Base-by-base conservation (phyloP, 2,329 filamentous ascomycete species). In the Neurospora sp. region DNA sequence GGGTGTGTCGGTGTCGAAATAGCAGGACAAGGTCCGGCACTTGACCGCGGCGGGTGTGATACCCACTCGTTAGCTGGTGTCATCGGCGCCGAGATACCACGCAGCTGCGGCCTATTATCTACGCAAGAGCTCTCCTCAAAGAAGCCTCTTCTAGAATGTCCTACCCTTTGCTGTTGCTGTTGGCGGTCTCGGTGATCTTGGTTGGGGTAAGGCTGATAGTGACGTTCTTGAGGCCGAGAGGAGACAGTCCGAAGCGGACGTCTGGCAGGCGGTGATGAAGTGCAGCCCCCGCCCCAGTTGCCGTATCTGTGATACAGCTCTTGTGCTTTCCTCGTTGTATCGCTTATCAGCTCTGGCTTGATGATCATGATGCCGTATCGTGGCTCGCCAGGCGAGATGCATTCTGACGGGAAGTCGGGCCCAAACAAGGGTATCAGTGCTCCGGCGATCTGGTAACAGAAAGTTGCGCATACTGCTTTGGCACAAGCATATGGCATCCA, bases 401-500 rank as follows among this genome's bases (percentile, higher is more conserved):
- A 99, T 66, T 88, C 81, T 3, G 84, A 83, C 2, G 92, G 89
- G 78, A 99, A 99, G 52, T 88, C 86, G 12, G 89, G 86, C 0
- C 96, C 96, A 78, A 99, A 99, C 71, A 99, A 85, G 5, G 96
- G 96, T 8, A 96, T 96, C 69, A 99, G 82, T 0, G 92, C 94
- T 70, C 90, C 90, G 15, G 95, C 90, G 72, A 99, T 96, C 41
- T 87, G 83, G 78, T 90, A 89, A 81, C 95, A 98, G 79, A 98
- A 98, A 0, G 92, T 97, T 4, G 92, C 87, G 76, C 94, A 96
- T 68, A 99, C 83, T 11, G 93, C 93, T 80, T 87, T 91, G 66
- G 96, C 96, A 74, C 93, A 96, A 46, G 88, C 82, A 76, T 90
- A 98, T 2, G 95, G 95, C 87, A 98, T 93, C 96, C 96, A 99